Base-by-base conservation (phyloP, 2,329 filamentous ascomycete genomes). In the Oidium heveae region DNA sequence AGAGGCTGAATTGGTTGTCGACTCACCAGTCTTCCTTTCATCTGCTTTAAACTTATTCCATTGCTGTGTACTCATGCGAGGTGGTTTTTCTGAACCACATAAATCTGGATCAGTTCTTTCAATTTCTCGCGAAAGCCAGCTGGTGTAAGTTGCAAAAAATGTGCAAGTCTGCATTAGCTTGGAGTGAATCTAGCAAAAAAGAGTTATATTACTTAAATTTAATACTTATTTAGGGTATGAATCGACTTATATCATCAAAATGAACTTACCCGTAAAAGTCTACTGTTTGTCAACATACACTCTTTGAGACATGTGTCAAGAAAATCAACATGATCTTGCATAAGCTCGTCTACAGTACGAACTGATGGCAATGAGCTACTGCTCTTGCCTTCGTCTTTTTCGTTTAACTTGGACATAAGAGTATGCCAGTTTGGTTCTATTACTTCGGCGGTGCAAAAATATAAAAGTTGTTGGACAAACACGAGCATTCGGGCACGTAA, bases 241-340 rank as follows among this genome's bases (percentile, higher is more conserved):
- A 28, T 3, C 24, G 24, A 28, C 24, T 28, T 28, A 3, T 28
- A 28, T 28, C 24, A 3, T 28, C 24, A 28, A 28, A 28, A 28
- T 28, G 24, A 28, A 28, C 58, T 41, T 74, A 94, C 89, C 68
- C 86, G 82, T 6, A 98, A 70, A 7, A 98, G 74, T 70, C 94
- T 95, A 65, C 86, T 86, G 67, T 98, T 95, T 20, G 91, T 98
- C 59, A 98, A 74, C 87, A 96, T 96, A 71, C 91, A 96, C 69
- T 96, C 91, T 69, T 96, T 98, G 63, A 98, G 72, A 66, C 91
- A 98, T 4, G 91, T 96, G 62, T 95, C 91, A 51, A 98, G 71
- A 66, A 98, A 98, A 68, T 96, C 91, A 57, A 98, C 88, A 68
- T 98, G 91, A 64, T 96, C 88, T 69, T 96, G 86, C 91, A 98